Evolutionary conservation across 2,329 filamentous ascomycete genomes (phyloP).

Genomic region (Metarhizium humberi): DNA sequence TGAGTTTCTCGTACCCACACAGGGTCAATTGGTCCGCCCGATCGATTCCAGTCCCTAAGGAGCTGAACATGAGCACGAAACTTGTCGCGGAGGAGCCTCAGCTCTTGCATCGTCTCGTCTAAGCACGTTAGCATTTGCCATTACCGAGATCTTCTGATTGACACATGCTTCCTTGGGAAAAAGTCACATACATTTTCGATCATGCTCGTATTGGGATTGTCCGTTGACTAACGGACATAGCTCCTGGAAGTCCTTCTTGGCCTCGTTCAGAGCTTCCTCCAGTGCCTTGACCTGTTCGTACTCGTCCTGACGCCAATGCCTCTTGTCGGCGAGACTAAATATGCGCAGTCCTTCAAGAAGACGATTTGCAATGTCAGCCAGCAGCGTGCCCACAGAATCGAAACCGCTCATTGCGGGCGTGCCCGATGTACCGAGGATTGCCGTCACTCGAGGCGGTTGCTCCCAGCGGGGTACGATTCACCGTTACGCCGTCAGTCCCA

Average conservation of each 20-base stretch:
- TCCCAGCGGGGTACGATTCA: neutral
- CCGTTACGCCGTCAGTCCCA: neutral
- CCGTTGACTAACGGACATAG: slow-evolving; percentile 45
- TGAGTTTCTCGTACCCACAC: slow-evolving; percentile 46
- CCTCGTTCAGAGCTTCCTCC: slow-evolving; percentile 46
- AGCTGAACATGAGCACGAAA: slow-evolving; percentile 38
- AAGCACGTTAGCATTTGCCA: slow-evolving; percentile 3
- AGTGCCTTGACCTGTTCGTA: slow-evolving; percentile 48
- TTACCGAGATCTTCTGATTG: neutral
- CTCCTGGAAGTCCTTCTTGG: slow-evolving; percentile 51
- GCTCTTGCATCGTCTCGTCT: slow-evolving; percentile 45
- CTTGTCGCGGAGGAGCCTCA: slow-evolving; percentile 33
- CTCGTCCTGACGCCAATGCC: slow-evolving; percentile 49
- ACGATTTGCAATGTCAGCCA: slow-evolving; percentile 47
- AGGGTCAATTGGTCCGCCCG: slow-evolving; percentile 45
- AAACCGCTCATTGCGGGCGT: slow-evolving; percentile 25
- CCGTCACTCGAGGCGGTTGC: neutral
- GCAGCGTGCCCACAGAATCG: slow-evolving; percentile 48
- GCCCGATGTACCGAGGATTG: neutral
- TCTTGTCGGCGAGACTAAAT: slow-evolving; percentile 47
- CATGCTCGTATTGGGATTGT: slow-evolving; percentile 47
- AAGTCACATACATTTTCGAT: slow-evolving; percentile 38
- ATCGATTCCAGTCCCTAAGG: slow-evolving; percentile 45
- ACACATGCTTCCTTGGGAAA: neutral
- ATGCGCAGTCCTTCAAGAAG: slow-evolving; percentile 44